These are phyloP conservation scores for Cornus controversa DNA, from an alignment of 148 eudicot species.

Conservation along the genomic window DNA sequence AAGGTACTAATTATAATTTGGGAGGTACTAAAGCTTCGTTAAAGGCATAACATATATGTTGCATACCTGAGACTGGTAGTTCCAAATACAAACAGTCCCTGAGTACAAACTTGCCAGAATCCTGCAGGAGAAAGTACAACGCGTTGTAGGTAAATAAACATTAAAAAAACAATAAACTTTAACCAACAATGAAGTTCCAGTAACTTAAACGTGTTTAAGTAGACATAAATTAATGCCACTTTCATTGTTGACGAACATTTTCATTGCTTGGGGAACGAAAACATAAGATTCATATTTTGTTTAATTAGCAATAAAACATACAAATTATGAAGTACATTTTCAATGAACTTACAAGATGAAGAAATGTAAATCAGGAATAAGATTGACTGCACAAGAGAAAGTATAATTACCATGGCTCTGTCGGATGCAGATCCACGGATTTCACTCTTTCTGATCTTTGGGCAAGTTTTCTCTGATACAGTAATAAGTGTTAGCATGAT, in stretches of 20 bases:
- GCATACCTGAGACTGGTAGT: slow-evolving; percentile 73
- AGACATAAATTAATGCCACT: no score
- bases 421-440: slow-evolving; percentile 82
- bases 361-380: neutral
- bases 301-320: neutral
- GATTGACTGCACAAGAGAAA: neutral
- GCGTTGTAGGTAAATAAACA: neutral
- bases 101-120: slow-evolving; percentile 73
- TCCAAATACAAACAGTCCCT: slow-evolving; percentile 72
- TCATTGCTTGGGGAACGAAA: neutral
- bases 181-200: neutral
- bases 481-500: slow-evolving; percentile 7
- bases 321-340: no score
- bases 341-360: neutral
- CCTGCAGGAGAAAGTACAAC: slow-evolving; percentile 36
- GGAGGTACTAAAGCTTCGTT: no score
- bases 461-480: slow-evolving; percentile 66
- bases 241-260: neutral
- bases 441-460: slow-evolving; percentile 80
- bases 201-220: neutral
- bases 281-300: neutral
- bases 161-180: neutral
- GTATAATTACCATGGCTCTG: slow-evolving; percentile 66
- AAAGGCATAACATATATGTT: neutral
- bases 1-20: no score